Conservation (phyloP, 345 rosid genomes). For the Sonneratia alba region DNA sequence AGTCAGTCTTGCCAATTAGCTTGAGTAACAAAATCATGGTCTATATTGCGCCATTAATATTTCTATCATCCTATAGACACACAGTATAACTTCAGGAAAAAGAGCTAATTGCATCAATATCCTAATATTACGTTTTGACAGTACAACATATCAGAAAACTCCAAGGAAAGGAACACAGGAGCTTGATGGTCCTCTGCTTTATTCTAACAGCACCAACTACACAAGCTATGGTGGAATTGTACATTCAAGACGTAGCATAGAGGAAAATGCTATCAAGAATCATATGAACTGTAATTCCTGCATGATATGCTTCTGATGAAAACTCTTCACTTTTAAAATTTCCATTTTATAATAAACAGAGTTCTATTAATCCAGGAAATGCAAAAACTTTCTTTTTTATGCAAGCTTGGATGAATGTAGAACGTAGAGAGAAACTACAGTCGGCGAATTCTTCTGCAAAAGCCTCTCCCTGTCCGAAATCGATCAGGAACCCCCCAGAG, state of each 20-base stretch:
- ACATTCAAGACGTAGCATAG: neutral
- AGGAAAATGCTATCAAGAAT: neutral
- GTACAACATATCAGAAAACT: neutral
- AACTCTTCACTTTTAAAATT: too few species aligned
- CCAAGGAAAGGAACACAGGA: neutral
- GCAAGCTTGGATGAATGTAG: neutral
- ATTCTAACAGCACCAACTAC: too few species aligned
- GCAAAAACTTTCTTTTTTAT: neutral
- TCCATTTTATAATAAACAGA: neutral
- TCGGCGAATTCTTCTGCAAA: conserved; percentile 72
- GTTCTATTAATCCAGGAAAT: neutral
- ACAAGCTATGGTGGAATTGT: neutral
- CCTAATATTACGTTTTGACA: neutral
- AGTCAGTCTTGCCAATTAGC: neutral
- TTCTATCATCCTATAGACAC: neutral
- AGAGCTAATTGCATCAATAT: neutral
- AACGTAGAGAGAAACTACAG: conserved; percentile 31
- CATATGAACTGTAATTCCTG: neutral
- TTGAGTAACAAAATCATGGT: neutral
- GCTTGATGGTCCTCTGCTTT: neutral
- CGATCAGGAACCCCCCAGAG: conserved; percentile 23
- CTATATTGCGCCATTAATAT: neutral
- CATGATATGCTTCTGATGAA: neutral
- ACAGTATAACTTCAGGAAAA: too few species aligned
- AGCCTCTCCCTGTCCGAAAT: conserved; percentile 24